A percentile compares a stretch with the other conserved stretches of the same genome.
phyloP scores from a whole-genome alignment of 2,329 filamentous ascomycete species.

The Colletotrichum noveboracense region DNA sequence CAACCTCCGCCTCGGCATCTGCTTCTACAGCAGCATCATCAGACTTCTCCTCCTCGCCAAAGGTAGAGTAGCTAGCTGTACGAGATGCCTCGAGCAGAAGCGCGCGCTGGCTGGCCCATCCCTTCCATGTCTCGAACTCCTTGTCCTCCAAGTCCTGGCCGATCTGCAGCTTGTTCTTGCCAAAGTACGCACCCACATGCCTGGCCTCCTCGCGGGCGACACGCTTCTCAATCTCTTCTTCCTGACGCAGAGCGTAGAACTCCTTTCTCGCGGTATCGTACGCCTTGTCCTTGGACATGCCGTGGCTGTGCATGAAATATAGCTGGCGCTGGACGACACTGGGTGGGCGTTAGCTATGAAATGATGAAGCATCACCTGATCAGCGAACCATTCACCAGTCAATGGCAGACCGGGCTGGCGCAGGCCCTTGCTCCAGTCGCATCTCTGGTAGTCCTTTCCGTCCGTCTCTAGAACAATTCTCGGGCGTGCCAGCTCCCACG shows the following conservation, averaged over 20 bases:
- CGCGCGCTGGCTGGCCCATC: slow-evolving; percentile 68
- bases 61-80: slow-evolving; percentile 47
- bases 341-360: slow-evolving; percentile 23
- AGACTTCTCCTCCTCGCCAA: slow-evolving; percentile 39
- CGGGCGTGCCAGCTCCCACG: slow-evolving; percentile 94
- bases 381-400: slow-evolving; percentile 79
- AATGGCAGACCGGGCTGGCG: slow-evolving; percentile 77
- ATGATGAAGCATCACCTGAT: not conserved
- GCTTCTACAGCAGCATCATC: slow-evolving; percentile 16
- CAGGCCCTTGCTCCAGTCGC: slow-evolving; percentile 80
- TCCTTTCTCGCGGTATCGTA: slow-evolving; percentile 90
- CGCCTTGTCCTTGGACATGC: slow-evolving; percentile 68
- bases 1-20: slow-evolving; percentile 26
- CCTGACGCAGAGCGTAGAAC: slow-evolving; percentile 85
- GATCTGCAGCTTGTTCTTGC: slow-evolving; percentile 75
- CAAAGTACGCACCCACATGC: slow-evolving; percentile 87
- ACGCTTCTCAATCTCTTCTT: slow-evolving; percentile 81
- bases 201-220: slow-evolving; percentile 88
- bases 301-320: slow-evolving; percentile 75
- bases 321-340: slow-evolving; percentile 94
- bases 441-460: slow-evolving; percentile 77
- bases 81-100: slow-evolving; percentile 43
- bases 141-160: slow-evolving; percentile 83
- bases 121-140: slow-evolving; percentile 84
- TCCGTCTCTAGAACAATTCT: slow-evolving; percentile 84